A percentile compares a stretch with the other conserved stretches of the same genome.
Conservation (phyloP, 345 rosid species). For the Brassica carinata region DNA sequence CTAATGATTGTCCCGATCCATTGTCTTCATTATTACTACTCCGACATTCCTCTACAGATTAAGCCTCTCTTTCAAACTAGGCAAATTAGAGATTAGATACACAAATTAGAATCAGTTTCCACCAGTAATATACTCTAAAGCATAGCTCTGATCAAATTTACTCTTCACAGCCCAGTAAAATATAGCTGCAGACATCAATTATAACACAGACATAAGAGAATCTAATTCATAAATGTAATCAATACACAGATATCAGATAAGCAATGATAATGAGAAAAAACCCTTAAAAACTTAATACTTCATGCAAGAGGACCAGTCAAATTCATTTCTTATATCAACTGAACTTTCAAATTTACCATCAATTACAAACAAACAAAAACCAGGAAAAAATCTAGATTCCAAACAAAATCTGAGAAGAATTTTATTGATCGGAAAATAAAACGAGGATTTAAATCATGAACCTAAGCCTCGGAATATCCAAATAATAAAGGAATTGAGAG, state of each 20-base stretch:
- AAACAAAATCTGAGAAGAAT: conserved; percentile 8
- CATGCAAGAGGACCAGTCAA: conserved; percentile 12
- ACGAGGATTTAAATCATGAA: conserved; percentile 41
- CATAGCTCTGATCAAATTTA: background rate
- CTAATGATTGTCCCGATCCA: conserved; percentile 65
- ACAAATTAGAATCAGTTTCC: conserved; percentile 1
- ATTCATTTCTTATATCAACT: background rate
- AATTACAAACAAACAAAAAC: conserved; percentile 17
- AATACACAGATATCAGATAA: conserved; percentile 28
- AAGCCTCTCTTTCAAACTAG: conserved; percentile 39
- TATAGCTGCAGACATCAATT: background rate
- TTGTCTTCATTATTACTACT: conserved; percentile 56
- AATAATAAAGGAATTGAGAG: conserved; percentile 4
- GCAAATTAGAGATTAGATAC: background rate
- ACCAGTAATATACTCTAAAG: background rate
- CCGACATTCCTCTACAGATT: conserved; percentile 64
- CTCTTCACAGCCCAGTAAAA: background rate
- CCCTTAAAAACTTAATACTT: conserved; percentile 1
- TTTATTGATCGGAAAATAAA: conserved; percentile 19
- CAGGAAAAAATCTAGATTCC: conserved; percentile 13
- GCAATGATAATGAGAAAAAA: conserved; percentile 12
- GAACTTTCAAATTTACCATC: conserved; percentile 25
- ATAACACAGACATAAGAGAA: background rate
- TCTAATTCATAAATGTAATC: conserved; percentile 7
- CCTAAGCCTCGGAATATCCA: conserved; percentile 37